Evolutionary conservation across 257 asterid species (phyloP).

Genomic region (Lithospermum erythrorhizon): DNA sequence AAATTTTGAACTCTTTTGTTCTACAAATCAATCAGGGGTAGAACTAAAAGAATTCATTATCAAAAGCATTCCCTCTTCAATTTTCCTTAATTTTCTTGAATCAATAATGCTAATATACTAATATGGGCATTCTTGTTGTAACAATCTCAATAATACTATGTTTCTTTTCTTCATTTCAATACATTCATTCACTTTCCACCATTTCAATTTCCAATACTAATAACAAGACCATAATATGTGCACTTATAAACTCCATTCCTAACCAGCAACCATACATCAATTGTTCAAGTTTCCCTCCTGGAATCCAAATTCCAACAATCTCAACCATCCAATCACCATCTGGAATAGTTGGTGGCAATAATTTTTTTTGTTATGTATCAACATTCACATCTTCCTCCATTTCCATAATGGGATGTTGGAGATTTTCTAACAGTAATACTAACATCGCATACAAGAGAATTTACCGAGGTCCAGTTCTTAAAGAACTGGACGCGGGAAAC

Average conservation of each 20-base stretch:
- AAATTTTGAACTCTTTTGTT: not conserved
- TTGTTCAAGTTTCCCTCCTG: slow-evolving; percentile 53
- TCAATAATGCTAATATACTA: slow-evolving; percentile 47
- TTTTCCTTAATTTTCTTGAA: slow-evolving; percentile 2
- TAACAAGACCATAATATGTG: slow-evolving; percentile 54
- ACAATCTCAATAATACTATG: slow-evolving; percentile 14
- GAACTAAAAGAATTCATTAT: not conserved
- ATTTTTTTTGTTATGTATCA: slow-evolving; percentile 51
- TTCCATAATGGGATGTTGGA: slow-evolving; percentile 65
- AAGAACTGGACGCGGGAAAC: slow-evolving; percentile 47
- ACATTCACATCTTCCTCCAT: slow-evolving; percentile 26
- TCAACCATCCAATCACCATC: slow-evolving; percentile 24
- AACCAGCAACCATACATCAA: slow-evolving; percentile 24
- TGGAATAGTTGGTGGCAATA: slow-evolving; percentile 62
- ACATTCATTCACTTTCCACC: slow-evolving; percentile 43
- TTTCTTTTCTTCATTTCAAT: slow-evolving; percentile 24
- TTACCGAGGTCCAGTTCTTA: slow-evolving; percentile 33
- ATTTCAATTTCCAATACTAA: slow-evolving; percentile 56
- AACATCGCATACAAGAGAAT: slow-evolving; percentile 35
- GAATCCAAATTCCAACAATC: slow-evolving; percentile 29
- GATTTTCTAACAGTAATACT: slow-evolving; percentile 26
- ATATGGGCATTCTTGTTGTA: slow-evolving; percentile 35
- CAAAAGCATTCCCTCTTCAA: slow-evolving; percentile 7
- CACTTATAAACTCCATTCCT: slow-evolving; percentile 17
- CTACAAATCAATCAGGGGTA: not conserved